phyloP scores from a whole-genome alignment of 495 filamentous ascomycete genomes.

The Xylaria nigripes region DNA sequence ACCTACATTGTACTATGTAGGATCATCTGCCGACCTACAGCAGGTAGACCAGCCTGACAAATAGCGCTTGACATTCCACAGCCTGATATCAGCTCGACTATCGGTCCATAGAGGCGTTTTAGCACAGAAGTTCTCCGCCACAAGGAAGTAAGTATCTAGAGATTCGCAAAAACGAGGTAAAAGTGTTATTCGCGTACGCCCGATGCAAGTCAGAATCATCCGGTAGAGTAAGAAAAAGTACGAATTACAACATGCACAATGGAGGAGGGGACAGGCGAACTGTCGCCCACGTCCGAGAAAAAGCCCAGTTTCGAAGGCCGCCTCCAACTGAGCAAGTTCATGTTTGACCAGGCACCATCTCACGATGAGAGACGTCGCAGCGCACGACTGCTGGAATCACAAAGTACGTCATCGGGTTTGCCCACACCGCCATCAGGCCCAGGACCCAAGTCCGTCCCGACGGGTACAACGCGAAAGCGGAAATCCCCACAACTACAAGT shows the following conservation, averaged over 20 bases:
- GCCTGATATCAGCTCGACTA: neutral
- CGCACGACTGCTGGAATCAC: constrained; percentile 12
- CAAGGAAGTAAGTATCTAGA: neutral
- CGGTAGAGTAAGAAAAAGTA: neutral
- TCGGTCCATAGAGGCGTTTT: neutral
- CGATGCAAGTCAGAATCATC: neutral
- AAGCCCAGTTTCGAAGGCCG: constrained; percentile 47
- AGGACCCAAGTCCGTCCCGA: neutral
- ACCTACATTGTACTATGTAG: no score
- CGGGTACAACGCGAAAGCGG: constrained; percentile 12
- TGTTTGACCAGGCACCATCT: constrained; percentile 28
- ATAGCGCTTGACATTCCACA: neutral
- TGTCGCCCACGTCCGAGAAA: constrained; percentile 8
- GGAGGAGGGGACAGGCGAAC: constrained; percentile 1
- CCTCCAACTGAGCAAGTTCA: constrained; percentile 42
- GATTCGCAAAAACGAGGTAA: no score
- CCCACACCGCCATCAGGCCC: neutral
- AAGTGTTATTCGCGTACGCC: neutral
- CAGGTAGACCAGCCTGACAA: no score
- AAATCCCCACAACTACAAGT: constrained; percentile 7
- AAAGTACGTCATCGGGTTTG: constrained; percentile 12
- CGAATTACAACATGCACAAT: neutral
- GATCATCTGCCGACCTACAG: no score
- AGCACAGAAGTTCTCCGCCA: neutral
- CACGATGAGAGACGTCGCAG: constrained; percentile 14